phyloP scores from a whole-genome alignment of 1,284 basidiomycete species.

The Hemileccinum hortonii region DNA sequence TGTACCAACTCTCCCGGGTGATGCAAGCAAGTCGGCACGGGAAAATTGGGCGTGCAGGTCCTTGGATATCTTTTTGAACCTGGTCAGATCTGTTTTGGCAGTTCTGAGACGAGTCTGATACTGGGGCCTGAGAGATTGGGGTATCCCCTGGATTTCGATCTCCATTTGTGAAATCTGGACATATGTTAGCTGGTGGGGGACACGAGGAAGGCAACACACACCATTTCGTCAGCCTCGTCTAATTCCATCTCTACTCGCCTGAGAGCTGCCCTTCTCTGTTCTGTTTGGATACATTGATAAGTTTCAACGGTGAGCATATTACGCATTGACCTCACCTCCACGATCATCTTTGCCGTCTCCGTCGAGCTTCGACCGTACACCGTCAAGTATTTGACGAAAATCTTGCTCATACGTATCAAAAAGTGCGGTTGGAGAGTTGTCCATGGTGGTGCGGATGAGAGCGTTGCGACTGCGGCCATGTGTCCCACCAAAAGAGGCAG shows the following conservation, averaged over 20 bases:
- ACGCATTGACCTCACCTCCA: conserved; percentile 45
- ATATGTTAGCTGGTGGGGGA: conserved; percentile 7
- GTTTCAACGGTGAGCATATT: background rate
- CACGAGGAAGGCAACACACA: conserved; percentile 32
- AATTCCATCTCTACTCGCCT: conserved; percentile 92
- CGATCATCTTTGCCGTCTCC: conserved; percentile 55
- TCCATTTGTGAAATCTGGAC: conserved; percentile 96
- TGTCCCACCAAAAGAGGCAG: conserved; percentile 32
- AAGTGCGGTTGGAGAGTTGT: conserved; percentile 73
- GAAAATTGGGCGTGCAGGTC: conserved; percentile 59
- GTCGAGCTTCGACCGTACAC: conserved; percentile 69
- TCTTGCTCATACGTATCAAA: conserved; percentile 84
- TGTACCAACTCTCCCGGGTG: conserved; percentile 42
- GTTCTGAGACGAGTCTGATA: conserved; percentile 73
- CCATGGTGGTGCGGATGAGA: conserved; percentile 47
- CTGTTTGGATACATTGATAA: conserved; percentile 40
- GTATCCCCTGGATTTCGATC: conserved; percentile 96
- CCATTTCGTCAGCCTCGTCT: conserved; percentile 99
- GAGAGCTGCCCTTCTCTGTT: conserved; percentile 81
- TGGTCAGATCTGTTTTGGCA: conserved; percentile 71
- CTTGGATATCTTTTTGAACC: conserved; percentile 77
- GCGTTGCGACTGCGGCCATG: conserved; percentile 27
- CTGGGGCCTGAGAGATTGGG: conserved; percentile 74
- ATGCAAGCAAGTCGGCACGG: conserved; percentile 58
- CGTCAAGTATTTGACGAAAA: conserved; percentile 70